Base-by-base conservation (phyloP, 1,139 yeast genomes). In the Candida sanyaensis region DNA sequence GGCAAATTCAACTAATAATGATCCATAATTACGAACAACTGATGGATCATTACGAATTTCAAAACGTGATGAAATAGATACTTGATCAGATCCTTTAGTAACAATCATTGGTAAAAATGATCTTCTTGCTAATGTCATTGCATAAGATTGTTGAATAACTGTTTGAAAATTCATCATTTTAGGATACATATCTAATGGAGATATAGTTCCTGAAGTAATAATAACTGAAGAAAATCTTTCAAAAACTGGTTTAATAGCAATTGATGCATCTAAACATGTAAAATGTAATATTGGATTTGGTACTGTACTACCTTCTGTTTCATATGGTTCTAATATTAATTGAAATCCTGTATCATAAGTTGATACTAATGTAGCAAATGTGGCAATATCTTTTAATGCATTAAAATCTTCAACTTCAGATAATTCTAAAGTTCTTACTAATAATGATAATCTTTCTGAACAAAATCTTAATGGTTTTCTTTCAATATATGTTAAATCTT, bases 161-260 rank as follows among this genome's bases (percentile, higher is more conserved):
- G 99, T 93, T 49, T 90, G 92, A 66, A 95, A 93, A 62, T 92
- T 88, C 54, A 93, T 75, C 99, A 93, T 93, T 60, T 90, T 86
- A 5, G 99, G 99, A 63, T 93, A 93, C 99, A 93, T 93, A 62
- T 95, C 99, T 65, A 93, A 79, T 0, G 99, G 99, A 0, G 99
- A 93, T 41, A 93, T 92, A 11, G 99, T 93, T 58, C 99, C 99
- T 1, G 97, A 89, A 0, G 99, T 93, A 52, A 93, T 93, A 51
- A 93, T 87, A 11, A 93, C 96, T 0, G 97, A 87, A n/a, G 90
- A 84, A 62, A 93, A 93, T 52, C 93, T 77, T 45, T 93, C 98
- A 73, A 93, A 93, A 0, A 93, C 93, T 0, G 99, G 99, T 63
- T 91, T 93, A 56, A 93, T 93, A 3, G 99, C 99, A 57, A 95